A percentile compares a stretch with the other conserved stretches of the same genome.
Evolutionary conservation across 2,329 filamentous ascomycete species (phyloP).

Genomic region (Dothistroma septosporum): DNA sequence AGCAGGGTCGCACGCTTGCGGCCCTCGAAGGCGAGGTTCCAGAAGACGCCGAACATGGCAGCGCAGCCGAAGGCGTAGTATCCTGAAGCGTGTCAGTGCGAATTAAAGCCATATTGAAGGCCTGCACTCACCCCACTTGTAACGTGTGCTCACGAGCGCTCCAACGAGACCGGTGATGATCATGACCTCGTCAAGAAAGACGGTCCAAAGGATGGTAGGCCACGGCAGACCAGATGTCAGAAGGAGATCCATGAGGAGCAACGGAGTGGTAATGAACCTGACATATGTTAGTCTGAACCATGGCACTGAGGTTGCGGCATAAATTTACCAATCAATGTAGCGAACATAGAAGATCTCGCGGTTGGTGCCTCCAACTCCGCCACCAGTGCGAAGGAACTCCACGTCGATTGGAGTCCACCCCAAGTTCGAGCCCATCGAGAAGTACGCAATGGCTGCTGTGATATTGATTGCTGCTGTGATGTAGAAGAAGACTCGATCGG

Average conservation of each 20-base stretch:
- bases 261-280: slow-evolving; percentile 54
- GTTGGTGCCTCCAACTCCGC: slow-evolving; percentile 46
- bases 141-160: slow-evolving; percentile 54
- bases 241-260: slow-evolving; percentile 57
- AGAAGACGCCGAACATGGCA: slow-evolving; percentile 53
- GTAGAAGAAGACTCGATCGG: slow-evolving; percentile 57
- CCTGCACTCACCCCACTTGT: slow-evolving; percentile 60
- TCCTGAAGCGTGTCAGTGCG: slow-evolving; percentile 30
- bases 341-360: slow-evolving; percentile 61
- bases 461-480: slow-evolving; percentile 54
- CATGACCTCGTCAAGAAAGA: slow-evolving; percentile 60
- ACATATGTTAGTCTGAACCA: not conserved
- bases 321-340: slow-evolving; percentile 55
- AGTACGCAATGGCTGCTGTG: slow-evolving; percentile 58
- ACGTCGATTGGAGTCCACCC: slow-evolving; percentile 57
- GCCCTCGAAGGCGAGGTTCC: slow-evolving; percentile 42
- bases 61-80: slow-evolving; percentile 30
- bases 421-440: slow-evolving; percentile 58
- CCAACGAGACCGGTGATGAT: slow-evolving; percentile 59
- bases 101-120: not conserved
- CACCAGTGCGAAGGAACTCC: slow-evolving; percentile 48
- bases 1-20: slow-evolving; percentile 50
- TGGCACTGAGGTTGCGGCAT: not conserved
- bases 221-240: slow-evolving; percentile 59
- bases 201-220: slow-evolving; percentile 57